Evolutionary conservation across 192 early-diverging fungal species (phyloP).

Genomic region (Spizellomyces punctatus): DNA sequence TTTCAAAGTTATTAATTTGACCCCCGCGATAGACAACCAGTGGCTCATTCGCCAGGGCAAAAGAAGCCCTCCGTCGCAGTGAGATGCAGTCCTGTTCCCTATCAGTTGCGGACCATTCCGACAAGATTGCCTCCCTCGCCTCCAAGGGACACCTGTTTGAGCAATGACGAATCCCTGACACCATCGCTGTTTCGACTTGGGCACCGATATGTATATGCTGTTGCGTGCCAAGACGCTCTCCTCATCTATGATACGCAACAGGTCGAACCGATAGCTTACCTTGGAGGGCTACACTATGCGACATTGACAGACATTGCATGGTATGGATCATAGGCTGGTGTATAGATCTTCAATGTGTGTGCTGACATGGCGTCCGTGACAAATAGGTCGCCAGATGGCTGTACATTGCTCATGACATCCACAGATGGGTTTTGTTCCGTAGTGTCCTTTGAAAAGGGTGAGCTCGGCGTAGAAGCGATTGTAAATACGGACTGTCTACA

Average conservation of each 20-base stretch:
- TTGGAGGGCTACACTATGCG: slow-evolving; percentile 85
- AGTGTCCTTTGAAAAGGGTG: slow-evolving; percentile 69
- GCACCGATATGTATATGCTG: slow-evolving; percentile 82
- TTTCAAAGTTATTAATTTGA: neutral
- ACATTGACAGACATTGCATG: slow-evolving; percentile 88
- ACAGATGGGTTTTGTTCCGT: slow-evolving; percentile 88
- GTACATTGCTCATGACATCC: slow-evolving; percentile 72
- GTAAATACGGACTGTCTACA: too few species aligned
- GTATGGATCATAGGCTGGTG: slow-evolving; percentile 44
- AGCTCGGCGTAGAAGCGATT: slow-evolving; percentile 51
- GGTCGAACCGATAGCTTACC: slow-evolving; percentile 65
- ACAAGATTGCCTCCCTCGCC: slow-evolving; percentile 1
- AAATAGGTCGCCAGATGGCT: slow-evolving; percentile 69
- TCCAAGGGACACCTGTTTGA: slow-evolving; percentile 17
- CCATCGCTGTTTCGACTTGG: slow-evolving; percentile 43
- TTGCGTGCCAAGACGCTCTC: slow-evolving; percentile 82
- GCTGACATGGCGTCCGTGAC: slow-evolving; percentile 9
- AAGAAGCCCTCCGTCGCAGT: slow-evolving; percentile 78
- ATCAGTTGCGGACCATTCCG: slow-evolving; percentile 38
- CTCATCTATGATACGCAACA: slow-evolving; percentile 86
- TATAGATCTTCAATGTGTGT: neutral
- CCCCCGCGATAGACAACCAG: slow-evolving; percentile 54
- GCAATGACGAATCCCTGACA: neutral
- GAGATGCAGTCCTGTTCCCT: slow-evolving; percentile 67
- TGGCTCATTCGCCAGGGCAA: slow-evolving; percentile 69